Conservation (phyloP, 305 asterid species). For the Petunia hybrid region DNA sequence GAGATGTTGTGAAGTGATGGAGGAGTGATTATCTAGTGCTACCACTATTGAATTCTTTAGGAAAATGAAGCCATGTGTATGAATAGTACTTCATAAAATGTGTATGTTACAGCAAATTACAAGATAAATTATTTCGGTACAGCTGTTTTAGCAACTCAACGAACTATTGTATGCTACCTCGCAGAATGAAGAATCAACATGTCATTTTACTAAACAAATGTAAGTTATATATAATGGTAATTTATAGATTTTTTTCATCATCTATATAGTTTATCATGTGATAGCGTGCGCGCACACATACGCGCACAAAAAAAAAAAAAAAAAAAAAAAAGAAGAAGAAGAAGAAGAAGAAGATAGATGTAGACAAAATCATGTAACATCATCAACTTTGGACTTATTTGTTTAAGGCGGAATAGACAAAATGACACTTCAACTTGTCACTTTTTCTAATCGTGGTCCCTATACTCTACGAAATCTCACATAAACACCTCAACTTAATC, state of each 20-base stretch:
- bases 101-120: background rate
- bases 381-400: background rate
- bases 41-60: constrained; percentile 18
- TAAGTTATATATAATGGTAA: too few species aligned
- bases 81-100: background rate
- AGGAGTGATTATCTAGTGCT: constrained; percentile 14
- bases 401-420: too few species aligned
- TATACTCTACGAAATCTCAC: too few species aligned
- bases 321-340: too few species aligned
- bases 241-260: too few species aligned
- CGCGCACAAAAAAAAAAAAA: too few species aligned
- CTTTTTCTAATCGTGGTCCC: too few species aligned
- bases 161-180: constrained; percentile 1
- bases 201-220: too few species aligned
- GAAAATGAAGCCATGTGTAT: background rate
- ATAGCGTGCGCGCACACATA: too few species aligned
- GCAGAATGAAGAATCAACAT: background rate
- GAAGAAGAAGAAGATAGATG: background rate
- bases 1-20: constrained; percentile 12
- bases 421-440: too few species aligned
- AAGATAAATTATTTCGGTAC: background rate
- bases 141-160: background rate
- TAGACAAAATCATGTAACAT: background rate
- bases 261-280: too few species aligned
- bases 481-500: too few species aligned